These are phyloP conservation scores for Funneliformis mosseae DNA, from an alignment of 192 early-diverging fungal genomes.

Conservation along the genomic window DNA sequence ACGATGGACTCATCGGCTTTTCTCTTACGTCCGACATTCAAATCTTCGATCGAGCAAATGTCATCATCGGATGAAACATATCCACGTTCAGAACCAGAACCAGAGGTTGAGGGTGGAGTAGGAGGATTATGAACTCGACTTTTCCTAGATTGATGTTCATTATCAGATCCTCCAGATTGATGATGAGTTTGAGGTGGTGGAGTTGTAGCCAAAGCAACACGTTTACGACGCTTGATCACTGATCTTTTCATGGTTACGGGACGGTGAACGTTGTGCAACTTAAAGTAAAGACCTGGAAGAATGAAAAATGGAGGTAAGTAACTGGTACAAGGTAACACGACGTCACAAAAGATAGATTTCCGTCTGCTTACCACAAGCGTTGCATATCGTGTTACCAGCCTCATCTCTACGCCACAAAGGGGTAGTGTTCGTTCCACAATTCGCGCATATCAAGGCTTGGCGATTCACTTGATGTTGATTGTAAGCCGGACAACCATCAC, in stretches of 20 bases:
- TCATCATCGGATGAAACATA: constrained; percentile 36
- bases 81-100: constrained; percentile 30
- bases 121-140: constrained; percentile 30
- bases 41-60: not conserved
- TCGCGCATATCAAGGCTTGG: constrained; percentile 63
- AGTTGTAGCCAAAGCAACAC: constrained; percentile 49
- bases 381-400: constrained; percentile 75
- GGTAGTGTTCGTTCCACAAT: constrained; percentile 77
- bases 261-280: constrained; percentile 80
- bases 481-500: constrained; percentile 75
- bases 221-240: constrained; percentile 75
- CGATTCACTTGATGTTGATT: constrained; percentile 68
- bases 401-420: constrained; percentile 82
- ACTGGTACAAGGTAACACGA: not conserved
- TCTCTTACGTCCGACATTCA: constrained; percentile 21
- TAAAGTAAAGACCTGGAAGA: constrained; percentile 79
- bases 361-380: constrained; percentile 60
- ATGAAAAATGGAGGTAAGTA: not conserved
- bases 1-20: not conserved
- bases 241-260: constrained; percentile 79
- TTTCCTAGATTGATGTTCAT: constrained; percentile 16
- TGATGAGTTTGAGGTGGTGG: constrained; percentile 3
- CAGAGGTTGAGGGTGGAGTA: constrained; percentile 33
- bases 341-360: not conserved
- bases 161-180: constrained; percentile 12